phyloP scores from a whole-genome alignment of 83 land plant genomes.

The Picea abies region DNA sequence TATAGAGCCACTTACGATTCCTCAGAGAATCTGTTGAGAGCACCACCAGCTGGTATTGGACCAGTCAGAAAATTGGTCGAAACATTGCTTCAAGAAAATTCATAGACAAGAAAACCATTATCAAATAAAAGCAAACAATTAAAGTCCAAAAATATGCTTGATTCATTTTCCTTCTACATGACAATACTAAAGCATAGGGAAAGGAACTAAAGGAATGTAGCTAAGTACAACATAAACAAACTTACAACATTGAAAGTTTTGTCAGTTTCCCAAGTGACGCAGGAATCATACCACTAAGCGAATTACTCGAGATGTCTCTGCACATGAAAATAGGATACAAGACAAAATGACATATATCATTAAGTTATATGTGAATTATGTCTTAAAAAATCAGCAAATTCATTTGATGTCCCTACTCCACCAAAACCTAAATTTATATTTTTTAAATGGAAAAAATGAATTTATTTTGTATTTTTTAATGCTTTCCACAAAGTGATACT shows the following conservation, averaged over 20 bases:
- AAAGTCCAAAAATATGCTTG: not conserved
- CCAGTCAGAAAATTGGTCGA: conserved; percentile 67
- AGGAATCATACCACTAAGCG: conserved; percentile 64
- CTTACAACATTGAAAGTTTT: conserved; percentile 56
- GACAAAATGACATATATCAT: not conserved
- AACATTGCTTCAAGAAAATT: conserved; percentile 52
- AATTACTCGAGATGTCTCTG: conserved; percentile 75
- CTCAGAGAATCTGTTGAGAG: conserved; percentile 27
- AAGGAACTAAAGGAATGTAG: not conserved
- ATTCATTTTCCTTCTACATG: too few species aligned
- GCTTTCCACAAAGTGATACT: too few species aligned
- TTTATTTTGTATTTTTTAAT: too few species aligned
- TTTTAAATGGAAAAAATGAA: too few species aligned
- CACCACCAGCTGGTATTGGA: conserved; percentile 56
- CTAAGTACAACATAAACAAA: conserved; percentile 3
- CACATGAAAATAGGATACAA: not conserved
- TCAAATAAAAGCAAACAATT: not conserved
- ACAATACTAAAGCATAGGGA: not conserved
- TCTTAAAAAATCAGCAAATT: not conserved
- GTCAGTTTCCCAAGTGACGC: conserved; percentile 51
- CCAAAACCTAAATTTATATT: not conserved
- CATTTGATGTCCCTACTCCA: not conserved
- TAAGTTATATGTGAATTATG: not conserved
- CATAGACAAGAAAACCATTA: not conserved
- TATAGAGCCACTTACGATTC: conserved; percentile 46